Percentiles rank a stretch among this genome's conserved stretches.
phyloP scores from a whole-genome alignment of 805 yeast species.

The Wickerhamomyces mucosus region DNA sequence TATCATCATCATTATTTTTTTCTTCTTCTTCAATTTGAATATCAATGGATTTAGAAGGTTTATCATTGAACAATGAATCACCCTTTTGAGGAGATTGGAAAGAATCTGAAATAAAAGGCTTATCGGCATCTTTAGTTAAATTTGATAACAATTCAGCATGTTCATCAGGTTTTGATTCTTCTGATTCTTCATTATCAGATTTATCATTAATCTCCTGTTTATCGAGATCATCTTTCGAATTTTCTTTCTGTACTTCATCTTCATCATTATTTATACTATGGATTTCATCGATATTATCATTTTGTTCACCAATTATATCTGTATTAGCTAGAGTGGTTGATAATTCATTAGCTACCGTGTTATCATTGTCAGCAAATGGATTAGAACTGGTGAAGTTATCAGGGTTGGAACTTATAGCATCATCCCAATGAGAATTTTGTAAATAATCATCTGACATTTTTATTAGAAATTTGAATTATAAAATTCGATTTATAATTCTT shows the following conservation, averaged over 20 bases:
- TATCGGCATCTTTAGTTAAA: constrained; percentile 29
- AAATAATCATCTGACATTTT: constrained; percentile 30
- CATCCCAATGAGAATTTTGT: constrained; percentile 55
- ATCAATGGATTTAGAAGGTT: constrained; percentile 3
- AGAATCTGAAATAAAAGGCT: constrained; percentile 11
- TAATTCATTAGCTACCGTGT: constrained; percentile 14
- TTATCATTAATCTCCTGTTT: not conserved
- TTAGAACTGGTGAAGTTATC: constrained; percentile 3
- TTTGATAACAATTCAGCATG: constrained; percentile 27
- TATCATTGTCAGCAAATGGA: no score
- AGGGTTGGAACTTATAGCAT: constrained; percentile 32
- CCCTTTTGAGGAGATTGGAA: constrained; percentile 18
- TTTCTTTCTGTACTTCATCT: constrained; percentile 1
- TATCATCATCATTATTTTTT: constrained; percentile 2
- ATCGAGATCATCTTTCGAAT: not conserved
- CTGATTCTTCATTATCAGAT: constrained; percentile 1
- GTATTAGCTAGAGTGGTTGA: constrained; percentile 11
- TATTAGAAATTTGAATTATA: not conserved
- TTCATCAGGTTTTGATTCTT: constrained; percentile 2
- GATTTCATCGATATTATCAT: constrained; percentile 1
- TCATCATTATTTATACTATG: constrained; percentile 7
- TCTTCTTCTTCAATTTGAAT: not conserved
- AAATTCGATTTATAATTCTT: no score
- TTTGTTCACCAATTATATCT: constrained; percentile 3
- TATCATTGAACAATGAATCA: constrained; percentile 26